Percentiles rank a stretch among this genome's conserved stretches.
Evolutionary conservation across 345 rosid species (phyloP).

Genomic region (Lepidium aucheri): DNA sequence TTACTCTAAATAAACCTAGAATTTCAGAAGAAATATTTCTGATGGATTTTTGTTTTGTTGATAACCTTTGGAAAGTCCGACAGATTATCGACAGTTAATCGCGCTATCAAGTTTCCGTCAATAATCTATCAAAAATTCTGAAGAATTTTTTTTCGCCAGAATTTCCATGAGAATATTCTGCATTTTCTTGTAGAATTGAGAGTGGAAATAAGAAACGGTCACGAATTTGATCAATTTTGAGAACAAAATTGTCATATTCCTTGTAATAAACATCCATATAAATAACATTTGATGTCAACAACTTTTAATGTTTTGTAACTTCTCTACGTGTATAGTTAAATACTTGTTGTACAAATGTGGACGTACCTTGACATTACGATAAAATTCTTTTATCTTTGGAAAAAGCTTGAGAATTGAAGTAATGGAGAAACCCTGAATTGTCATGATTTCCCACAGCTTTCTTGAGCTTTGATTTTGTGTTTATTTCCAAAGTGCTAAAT

Average conservation of each 20-base stretch:
- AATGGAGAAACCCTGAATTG: constrained; percentile 21
- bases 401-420: not conserved
- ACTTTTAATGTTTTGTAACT: not conserved
- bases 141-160: too few relatives aligned
- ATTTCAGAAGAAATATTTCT: too few relatives aligned
- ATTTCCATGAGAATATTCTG: too few relatives aligned
- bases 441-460: constrained; percentile 31
- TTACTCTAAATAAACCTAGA: not conserved
- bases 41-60: too few relatives aligned
- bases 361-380: constrained; percentile 11
- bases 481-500: not conserved
- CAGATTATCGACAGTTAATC: too few relatives aligned
- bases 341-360: not conserved
- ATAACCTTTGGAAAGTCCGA: too few relatives aligned
- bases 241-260: not conserved
- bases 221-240: not conserved
- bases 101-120: too few relatives aligned
- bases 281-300: not conserved
- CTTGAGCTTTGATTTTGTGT: constrained; percentile 19
- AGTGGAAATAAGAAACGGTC: not conserved
- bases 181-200: too few relatives aligned
- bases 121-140: too few relatives aligned
- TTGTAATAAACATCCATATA: not conserved
- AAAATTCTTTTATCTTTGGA: not conserved
- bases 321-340: not conserved